A percentile compares a stretch with the other conserved stretches of the same genome.
phyloP scores from a whole-genome alignment of 2,329 filamentous ascomycete species.

The Colletotrichum tropicale region DNA sequence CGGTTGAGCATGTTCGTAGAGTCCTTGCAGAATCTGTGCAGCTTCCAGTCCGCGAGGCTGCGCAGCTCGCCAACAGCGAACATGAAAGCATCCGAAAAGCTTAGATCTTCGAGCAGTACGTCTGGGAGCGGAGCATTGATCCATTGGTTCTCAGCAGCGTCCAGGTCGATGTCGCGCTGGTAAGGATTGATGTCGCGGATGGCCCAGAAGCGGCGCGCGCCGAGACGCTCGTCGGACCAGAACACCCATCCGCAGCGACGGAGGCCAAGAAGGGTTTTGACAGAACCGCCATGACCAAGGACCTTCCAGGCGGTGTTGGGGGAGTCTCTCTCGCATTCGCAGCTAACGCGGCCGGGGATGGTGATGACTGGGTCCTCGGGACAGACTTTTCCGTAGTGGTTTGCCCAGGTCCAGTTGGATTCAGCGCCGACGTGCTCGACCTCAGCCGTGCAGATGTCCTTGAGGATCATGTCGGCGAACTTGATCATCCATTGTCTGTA shows the following conservation, averaged over 20 bases:
- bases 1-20: not conserved
- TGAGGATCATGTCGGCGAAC: not conserved
- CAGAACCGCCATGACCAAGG: not conserved
- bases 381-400: no score
- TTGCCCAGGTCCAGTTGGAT: not conserved
- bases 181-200: not conserved
- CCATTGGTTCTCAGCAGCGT: not conserved
- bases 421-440: not conserved
- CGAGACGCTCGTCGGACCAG: not conserved
- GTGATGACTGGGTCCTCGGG: not conserved
- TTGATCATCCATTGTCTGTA: not conserved
- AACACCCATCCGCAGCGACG: slow-evolving; percentile 1
- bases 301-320: not conserved
- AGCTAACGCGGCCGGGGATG: not conserved
- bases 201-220: not conserved
- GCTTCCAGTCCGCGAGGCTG: not conserved
- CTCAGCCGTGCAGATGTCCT: not conserved
- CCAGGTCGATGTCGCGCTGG: not conserved
- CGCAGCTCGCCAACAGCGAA: not conserved
- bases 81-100: not conserved
- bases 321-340: not conserved
- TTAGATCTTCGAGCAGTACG: not conserved
- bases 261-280: not conserved
- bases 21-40: not conserved
- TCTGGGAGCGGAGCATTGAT: not conserved